Evolutionary conservation across 129 eudicot genomes (phyloP).

Genomic region (Chrysanthemum seticuspe): DNA sequence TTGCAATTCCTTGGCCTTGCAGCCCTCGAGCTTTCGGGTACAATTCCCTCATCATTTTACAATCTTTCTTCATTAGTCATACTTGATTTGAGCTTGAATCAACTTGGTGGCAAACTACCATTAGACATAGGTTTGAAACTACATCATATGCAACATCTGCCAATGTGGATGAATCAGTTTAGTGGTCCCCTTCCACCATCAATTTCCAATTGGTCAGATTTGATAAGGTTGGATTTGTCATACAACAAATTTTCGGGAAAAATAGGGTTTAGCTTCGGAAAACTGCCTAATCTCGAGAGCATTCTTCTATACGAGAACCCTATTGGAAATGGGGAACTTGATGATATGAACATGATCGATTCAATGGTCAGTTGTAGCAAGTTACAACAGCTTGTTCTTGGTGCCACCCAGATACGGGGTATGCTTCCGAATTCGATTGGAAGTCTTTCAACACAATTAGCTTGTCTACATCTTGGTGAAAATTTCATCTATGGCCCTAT

Average conservation of each 20-base stretch:
- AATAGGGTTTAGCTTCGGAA: conserved; percentile 19
- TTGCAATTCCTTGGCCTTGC: conserved; percentile 1
- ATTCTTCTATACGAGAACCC: conserved; percentile 3
- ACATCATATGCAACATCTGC: conserved; percentile 1
- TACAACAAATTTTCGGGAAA: conserved; percentile 37
- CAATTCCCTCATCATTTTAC: conserved; percentile 38
- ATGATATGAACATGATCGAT: conserved; percentile 36
- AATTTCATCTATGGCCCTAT: conserved; percentile 22
- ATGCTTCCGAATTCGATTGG: conserved; percentile 35
- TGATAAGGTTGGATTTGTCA: conserved; percentile 9
- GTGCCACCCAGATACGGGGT: conserved; percentile 29
- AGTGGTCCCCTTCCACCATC: conserved; percentile 42
- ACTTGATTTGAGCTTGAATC: conserved; percentile 25
- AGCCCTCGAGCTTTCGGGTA: conserved; percentile 26
- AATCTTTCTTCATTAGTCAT: conserved; percentile 28
- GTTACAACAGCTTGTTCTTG: conserved; percentile 8
- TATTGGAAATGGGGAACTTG: conserved; percentile 35
- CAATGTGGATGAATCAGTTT: conserved; percentile 20
- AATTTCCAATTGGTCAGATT: conserved; percentile 38
- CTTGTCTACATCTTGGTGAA: background rate
- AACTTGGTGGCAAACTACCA: conserved; percentile 30
- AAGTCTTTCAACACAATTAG: conserved; percentile 33
- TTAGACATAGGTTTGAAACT: conserved; percentile 28
- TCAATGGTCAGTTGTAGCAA: conserved; percentile 38
- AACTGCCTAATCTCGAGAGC: conserved; percentile 1